Base-by-base conservation (phyloP, 768 basidiomycete species). In the Lentinula guzmanii region DNA sequence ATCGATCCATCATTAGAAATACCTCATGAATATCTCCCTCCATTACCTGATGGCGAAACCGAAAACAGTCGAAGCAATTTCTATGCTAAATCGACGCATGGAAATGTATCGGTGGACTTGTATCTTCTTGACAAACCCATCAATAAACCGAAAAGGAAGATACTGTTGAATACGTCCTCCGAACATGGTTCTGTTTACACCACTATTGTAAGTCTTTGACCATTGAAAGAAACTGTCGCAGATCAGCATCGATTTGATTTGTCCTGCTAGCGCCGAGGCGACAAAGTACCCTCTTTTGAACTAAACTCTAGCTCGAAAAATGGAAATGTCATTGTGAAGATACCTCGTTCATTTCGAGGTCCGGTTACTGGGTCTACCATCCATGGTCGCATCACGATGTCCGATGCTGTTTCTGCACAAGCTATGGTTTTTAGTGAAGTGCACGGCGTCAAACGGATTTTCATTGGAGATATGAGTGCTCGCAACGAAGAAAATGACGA, bases 301-400 rank as follows among this genome's bases (percentile, higher is more conserved):
- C 45, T 76, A 8, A 57, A 63, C 1, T 43, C 66, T 11, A 57
- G 61, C 15, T 65, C 73, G 11, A 48, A 54, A 31, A 69, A 77
- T 58, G 77, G 77, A 2, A 31, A 62, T n/a, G 62, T 79, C 13
- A 63, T 59, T 28, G 53, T 80, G 13, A 63, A 70, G 34, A 62
- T 81, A 35, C 79, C 79, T 4, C 77, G 77, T n/a, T 71, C 76
- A 4, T 81, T 76, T 68, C 66, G 67, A 24, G 79, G 79, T 1
- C 69, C 69, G 0, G 43, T 79, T 35, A 61, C 64, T 1, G 64
- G 76, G 39, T 70, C 63, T 31, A 69, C 69, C 7, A 55, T 18
- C 7, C 70, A 76, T 57, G 75, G 74, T 18, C 61, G 51, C 31
- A 59, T 65, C 16, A 68, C 64, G 16, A 69, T 76, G 55, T 78